Evolutionary conservation across 2,329 filamentous ascomycete genomes (phyloP), one percentile per base, ranked within the genome.

Genomic region (Meredithiella fracta): DNA sequence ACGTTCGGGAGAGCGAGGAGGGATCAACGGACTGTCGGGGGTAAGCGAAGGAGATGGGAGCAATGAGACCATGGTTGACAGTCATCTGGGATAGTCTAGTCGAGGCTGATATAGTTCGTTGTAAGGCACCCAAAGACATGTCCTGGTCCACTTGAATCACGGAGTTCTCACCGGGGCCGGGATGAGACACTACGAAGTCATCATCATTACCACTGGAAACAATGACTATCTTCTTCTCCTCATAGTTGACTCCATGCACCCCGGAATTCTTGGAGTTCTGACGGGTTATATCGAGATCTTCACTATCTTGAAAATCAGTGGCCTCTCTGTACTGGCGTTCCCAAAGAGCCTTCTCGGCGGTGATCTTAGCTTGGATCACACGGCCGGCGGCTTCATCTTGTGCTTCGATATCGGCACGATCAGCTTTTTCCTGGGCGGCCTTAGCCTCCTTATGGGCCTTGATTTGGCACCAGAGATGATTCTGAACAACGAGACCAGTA

Each of bases 401-500:
- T 52, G 71, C 72, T 54, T 83, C 75, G 57, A 80, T 68, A 56
- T 77, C 74, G 2, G 67, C 72, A 64, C 76, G 71, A 20, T 70
- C 73, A 62, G 75, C 72, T n/a, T 71, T 71, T 54, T 68, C 66
- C 56, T 72, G 72, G 15, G 70, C 71, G 0, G 73, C 76, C 62
- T 70, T 77, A 67, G 73, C 71, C 61, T 74, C 72, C 52, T 78
- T 74, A 49, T 74, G 74, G 59, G 82, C 75, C 62, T 81, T 79
- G 59, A 95, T 79, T 6, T 94, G 73, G 60, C 81, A 87, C 89
- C 89, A 96, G 14, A 96, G 71, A 63, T 83, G 86, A 62, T 92
- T 72, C 66, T 97, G 91, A 0, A 87, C 94, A 47, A 94, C 75
- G 23, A 95, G 72, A 1, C 90, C 89, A 17, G 86, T 72, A 8